These are phyloP conservation scores for Annulohypoxylon maeteangense DNA, from an alignment of 495 filamentous ascomycete genomes.

Conservation along the genomic window DNA sequence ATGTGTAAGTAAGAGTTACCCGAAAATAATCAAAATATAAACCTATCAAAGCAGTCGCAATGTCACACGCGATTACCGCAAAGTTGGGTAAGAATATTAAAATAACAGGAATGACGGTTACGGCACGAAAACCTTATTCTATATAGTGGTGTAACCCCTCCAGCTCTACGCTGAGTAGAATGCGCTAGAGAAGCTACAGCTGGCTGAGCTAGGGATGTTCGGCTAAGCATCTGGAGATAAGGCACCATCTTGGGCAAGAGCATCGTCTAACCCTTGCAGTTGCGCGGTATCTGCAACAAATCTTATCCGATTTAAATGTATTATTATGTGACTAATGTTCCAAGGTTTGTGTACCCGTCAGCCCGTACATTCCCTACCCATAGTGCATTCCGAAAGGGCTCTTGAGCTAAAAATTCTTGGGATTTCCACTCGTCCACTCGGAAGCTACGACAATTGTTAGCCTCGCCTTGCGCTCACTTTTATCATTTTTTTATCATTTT, in stretches of 20 bases:
- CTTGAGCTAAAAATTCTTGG: constrained; percentile 9
- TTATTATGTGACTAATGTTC: constrained; percentile 15
- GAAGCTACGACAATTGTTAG: constrained; percentile 25
- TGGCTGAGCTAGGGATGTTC: neutral
- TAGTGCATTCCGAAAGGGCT: neutral
- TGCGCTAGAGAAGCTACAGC: constrained; percentile 2
- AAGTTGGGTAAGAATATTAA: constrained; percentile 10
- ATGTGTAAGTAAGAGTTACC: constrained; percentile 9
- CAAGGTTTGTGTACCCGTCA: neutral
- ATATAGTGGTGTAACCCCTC: constrained; percentile 30
- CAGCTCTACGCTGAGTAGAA: neutral
- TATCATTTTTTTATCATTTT: constrained; percentile 12
- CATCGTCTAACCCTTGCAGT: neutral
- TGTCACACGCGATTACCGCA: constrained; percentile 11
- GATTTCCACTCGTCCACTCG: constrained; percentile 15
- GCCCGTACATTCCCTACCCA: neutral
- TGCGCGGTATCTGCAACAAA: constrained; percentile 32
- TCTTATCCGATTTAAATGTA: constrained; percentile 17
- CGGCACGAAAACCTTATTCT: constrained; percentile 23
- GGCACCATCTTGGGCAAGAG: neutral
- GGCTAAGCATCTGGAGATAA: constrained; percentile 2
- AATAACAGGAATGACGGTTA: constrained; percentile 18
- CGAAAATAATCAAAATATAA: neutral
- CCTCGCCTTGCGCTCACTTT: constrained; percentile 23
- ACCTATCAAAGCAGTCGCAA: constrained; percentile 2